Evolutionary conservation across 495 filamentous ascomycete species (phyloP).

Genomic region (Tuber magnatum): DNA sequence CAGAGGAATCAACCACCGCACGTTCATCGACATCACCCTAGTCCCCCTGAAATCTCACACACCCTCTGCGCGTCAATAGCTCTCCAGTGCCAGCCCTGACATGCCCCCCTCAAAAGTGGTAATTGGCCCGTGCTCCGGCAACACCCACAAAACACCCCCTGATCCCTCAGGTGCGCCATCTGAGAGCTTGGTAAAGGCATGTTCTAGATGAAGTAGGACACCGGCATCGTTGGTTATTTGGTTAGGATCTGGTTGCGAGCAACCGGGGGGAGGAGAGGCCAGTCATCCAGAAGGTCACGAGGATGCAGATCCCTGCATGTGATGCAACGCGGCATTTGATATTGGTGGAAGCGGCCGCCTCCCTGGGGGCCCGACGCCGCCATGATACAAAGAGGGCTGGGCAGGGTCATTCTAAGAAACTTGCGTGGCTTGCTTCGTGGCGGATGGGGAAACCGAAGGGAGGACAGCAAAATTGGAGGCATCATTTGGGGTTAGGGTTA

Average conservation of each 20-base stretch:
- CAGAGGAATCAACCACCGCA: conserved; percentile 49
- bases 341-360: conserved; percentile 27
- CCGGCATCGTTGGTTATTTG: conserved; percentile 21
- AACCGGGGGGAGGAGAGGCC: conserved; percentile 23
- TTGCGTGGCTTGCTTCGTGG: conserved; percentile 12
- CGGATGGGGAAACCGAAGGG: conserved; percentile 18
- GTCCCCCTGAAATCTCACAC: conserved; percentile 64
- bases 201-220: conserved; percentile 28
- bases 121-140: conserved; percentile 41
- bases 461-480: conserved; percentile 8
- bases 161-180: conserved; percentile 34
- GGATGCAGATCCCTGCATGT: conserved; percentile 25
- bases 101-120: conserved; percentile 29
- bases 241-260: conserved; percentile 11
- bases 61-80: conserved; percentile 41
- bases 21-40: conserved; percentile 57
- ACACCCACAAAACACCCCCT: conserved; percentile 29
- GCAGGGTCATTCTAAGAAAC: conserved; percentile 17
- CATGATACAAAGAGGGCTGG: conserved; percentile 13
- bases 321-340: conserved; percentile 19
- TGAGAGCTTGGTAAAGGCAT: conserved; percentile 34
- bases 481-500: too few species aligned
- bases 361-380: not conserved
- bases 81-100: conserved; percentile 32
- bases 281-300: conserved; percentile 28